These are phyloP conservation scores for Mucor mucedo DNA, from an alignment of 371 early-diverging fungal species.

Conservation along the genomic window DNA sequence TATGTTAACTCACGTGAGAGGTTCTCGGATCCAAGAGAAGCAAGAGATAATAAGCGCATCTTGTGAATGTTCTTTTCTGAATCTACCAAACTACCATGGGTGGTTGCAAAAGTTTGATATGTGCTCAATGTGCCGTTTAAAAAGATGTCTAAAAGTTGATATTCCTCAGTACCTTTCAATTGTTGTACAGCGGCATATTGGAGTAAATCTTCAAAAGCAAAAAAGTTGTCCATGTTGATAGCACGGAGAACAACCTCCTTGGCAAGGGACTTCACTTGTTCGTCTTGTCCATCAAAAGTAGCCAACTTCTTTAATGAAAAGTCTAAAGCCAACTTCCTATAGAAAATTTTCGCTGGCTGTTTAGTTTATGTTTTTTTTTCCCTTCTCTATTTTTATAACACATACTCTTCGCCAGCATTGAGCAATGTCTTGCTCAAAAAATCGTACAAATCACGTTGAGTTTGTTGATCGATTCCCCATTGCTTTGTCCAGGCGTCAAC, in stretches of 20 bases:
- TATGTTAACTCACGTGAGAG: slow-evolving; percentile 76
- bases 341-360: no score
- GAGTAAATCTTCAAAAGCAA: slow-evolving; percentile 82
- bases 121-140: slow-evolving; percentile 71
- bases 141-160: slow-evolving; percentile 78
- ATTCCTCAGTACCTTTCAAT: slow-evolving; percentile 64
- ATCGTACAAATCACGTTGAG: slow-evolving; percentile 67
- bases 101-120: slow-evolving; percentile 65
- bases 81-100: slow-evolving; percentile 57
- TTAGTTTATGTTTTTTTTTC: not conserved
- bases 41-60: slow-evolving; percentile 87
- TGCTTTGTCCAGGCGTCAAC: slow-evolving; percentile 73
- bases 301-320: slow-evolving; percentile 71
- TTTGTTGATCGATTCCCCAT: slow-evolving; percentile 72
- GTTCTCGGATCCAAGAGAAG: slow-evolving; percentile 79
- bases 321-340: slow-evolving; percentile 62
- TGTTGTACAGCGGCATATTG: slow-evolving; percentile 74
- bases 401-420: slow-evolving; percentile 68
- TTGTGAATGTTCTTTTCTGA: slow-evolving; percentile 74
- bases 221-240: slow-evolving; percentile 72
- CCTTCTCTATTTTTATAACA: slow-evolving; percentile 14
- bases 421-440: slow-evolving; percentile 69
- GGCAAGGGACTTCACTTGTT: slow-evolving; percentile 41
- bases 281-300: slow-evolving; percentile 52
- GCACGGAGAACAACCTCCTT: slow-evolving; percentile 71